Conservation (phyloP, 2,329 filamentous ascomycete genomes). For the Colletotrichum sojae region DNA sequence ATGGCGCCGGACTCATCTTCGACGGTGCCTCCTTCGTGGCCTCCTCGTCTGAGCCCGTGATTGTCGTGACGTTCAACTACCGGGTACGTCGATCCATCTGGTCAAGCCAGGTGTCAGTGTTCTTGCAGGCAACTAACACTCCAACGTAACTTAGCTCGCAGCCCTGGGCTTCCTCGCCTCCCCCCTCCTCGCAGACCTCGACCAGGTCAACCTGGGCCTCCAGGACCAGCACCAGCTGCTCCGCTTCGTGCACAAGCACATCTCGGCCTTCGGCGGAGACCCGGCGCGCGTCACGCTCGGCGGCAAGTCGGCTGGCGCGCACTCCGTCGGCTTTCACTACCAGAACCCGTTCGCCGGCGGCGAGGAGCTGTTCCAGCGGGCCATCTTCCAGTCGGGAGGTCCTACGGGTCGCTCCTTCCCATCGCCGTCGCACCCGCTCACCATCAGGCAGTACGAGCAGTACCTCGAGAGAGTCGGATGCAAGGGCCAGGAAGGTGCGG, state of each 20-base stretch:
- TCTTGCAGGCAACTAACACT: no score
- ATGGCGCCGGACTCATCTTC: constrained; percentile 30
- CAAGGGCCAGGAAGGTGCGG: constrained; percentile 45
- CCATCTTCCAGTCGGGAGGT: constrained; percentile 55
- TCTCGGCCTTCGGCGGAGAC: constrained; percentile 68
- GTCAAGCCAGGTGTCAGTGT: no score
- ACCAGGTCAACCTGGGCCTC: constrained; percentile 65
- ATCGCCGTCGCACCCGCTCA: constrained; percentile 51
- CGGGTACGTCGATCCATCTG: constrained; percentile 42
- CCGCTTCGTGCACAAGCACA: constrained; percentile 67
- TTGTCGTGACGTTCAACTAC: constrained; percentile 49
- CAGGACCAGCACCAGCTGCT: constrained; percentile 67
- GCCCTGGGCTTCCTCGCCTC: constrained; percentile 60
- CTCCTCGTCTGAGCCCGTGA: constrained; percentile 44
- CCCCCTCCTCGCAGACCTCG: constrained; percentile 52
- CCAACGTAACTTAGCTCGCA: background rate
- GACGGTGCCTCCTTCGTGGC: constrained; percentile 45
- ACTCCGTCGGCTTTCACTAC: constrained; percentile 55
- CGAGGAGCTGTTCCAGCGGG: constrained; percentile 50
- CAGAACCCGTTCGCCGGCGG: constrained; percentile 53
- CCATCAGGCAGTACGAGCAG: constrained; percentile 50
- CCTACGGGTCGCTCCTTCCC: constrained; percentile 55
- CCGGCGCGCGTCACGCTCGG: constrained; percentile 65
- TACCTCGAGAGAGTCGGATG: constrained; percentile 50
- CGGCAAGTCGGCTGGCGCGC: constrained; percentile 67